Base-by-base conservation (phyloP, 306 rosid genomes). In the Quercus parvula region DNA sequence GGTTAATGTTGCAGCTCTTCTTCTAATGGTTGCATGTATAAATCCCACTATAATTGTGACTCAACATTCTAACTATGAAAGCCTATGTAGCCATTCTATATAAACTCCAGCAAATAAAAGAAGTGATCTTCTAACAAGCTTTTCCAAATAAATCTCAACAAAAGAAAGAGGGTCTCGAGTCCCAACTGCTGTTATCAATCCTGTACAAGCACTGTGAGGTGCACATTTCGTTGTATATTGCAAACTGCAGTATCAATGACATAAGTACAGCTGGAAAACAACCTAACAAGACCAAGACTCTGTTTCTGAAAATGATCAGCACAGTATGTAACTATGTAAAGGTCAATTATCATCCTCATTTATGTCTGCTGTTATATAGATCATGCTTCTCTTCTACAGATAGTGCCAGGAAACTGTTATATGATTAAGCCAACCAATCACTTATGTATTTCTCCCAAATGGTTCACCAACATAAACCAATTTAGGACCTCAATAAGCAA, bases 391-490 rank as follows among this genome's bases (percentile, higher is more conserved):
- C 18, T 76, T 55, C 70, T 31, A 79, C 22, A 33, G 57, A 59
- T 22, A 61, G 78, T 38, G 75, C 31, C 72, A 75, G 64, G 30
- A 11, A n/a, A 79, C 46, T 17, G 51, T 51, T 3, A 44, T 78
- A 66, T 14, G 63, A 75, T 35, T 6, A 62, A 67, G 20, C 31
- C 38, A 57, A 70, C 74, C 54, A 61, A 61, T 41, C 19, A 25
- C 33, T 68, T 78, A 58, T 46, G 70, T 3, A 38, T 75, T 57
- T 83, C 72, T 56, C 14, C 35, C 15, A 67, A 63, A 62, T 61
- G 63, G 71, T 63, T 70, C 41, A 70, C 27, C 31, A 17, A 25
- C 77, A 74, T 75, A 79, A 78, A 71, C 76, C 70, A 79, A 74
- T 70, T 79, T 25, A 46, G 35, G 64, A 28, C 52, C 27, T 38